Base-by-base conservation (phyloP, 345 rosid species). In the Lepidium didymum region DNA sequence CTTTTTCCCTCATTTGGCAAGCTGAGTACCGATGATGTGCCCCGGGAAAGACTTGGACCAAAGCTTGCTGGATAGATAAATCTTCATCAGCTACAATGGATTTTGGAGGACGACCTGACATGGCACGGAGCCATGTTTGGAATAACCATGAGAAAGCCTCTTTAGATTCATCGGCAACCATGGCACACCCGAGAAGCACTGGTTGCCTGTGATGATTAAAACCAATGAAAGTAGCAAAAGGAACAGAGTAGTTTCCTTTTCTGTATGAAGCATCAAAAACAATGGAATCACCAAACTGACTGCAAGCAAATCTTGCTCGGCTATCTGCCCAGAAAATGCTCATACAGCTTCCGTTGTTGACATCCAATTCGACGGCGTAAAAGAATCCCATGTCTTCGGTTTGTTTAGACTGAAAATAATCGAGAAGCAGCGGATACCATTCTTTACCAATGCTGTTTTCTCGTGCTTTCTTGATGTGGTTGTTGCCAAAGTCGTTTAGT, bases 301-400 rank as follows among this genome's bases (percentile, higher is more conserved):
- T 88, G 70, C 96, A 82, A 10, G 91, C 82, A 67, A 84, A 90
- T 79, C 98, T 86, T 40, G 87, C 85, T 84, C 94, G 83, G 36
- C 98, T 86, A 72, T 92, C 98, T 0, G 89, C 97, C 98, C 96
- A 90, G 70, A 92, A 92, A 37, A 88, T 33, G 78, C 85, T 85
- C 85, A 76, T 79, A 66, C 93, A 86, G 58, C 77, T 78, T 40
- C 96, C 93, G 33, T 57, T 72, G 3, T 0, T 62, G 38, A 77
- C 83, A 56, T 84, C 89, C 52, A 90, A 64, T 54, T 92, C 87
- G 0, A 86, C 75, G 0, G 94, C 86, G 41, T 85, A 79, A 76
- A 92, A 92, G 85, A 92, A 92, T 67, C 96, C 96, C 5, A 82
- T 83, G 70, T 92, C 97, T 67, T 86, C 86, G 15, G 94, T 81